Evolutionary conservation across 2,329 filamentous ascomycete genomes (phyloP).

Genomic region (Cytospora piceicola): DNA sequence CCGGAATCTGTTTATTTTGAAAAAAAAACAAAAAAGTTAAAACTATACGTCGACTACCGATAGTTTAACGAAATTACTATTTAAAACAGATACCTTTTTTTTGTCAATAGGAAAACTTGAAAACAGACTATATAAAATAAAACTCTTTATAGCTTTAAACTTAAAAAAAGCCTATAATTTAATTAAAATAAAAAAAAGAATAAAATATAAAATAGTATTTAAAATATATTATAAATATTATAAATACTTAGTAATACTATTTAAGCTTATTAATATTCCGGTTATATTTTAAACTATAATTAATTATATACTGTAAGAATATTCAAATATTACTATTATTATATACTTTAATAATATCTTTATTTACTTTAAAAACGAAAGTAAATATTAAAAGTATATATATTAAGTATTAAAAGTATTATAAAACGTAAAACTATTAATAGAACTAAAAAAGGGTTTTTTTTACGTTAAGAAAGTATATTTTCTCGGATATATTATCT

Average conservation of each 20-base stretch:
- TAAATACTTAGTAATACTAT: not conserved
- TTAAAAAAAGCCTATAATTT: not conserved
- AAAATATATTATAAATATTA: slow-evolving; percentile 4
- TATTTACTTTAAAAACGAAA: too few relatives aligned
- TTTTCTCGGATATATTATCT: slow-evolving; percentile 7
- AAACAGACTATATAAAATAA: not conserved
- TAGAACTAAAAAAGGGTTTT: slow-evolving; percentile 7
- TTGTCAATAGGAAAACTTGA: not conserved
- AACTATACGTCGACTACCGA: slow-evolving; percentile 7
- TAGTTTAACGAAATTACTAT: slow-evolving; percentile 19
- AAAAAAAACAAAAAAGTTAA: not conserved
- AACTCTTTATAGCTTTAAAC: not conserved
- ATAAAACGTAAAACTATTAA: slow-evolving; percentile 1
- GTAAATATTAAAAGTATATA: too few relatives aligned
- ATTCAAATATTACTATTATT: too few relatives aligned
- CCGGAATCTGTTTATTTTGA: slow-evolving; percentile 8
- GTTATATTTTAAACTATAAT: too few relatives aligned
- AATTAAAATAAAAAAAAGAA: slow-evolving; percentile 11
- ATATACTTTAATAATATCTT: too few relatives aligned
- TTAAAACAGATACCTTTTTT: slow-evolving; percentile 3
- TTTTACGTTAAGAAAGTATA: slow-evolving; percentile 1
- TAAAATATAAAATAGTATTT: slow-evolving; percentile 16
- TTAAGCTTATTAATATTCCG: too few relatives aligned
- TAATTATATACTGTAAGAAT: too few relatives aligned
- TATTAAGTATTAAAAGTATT: slow-evolving; percentile 3